Conservation (phyloP, 2,329 filamentous ascomycete genomes). For the Pestalotiopsis sp. region DNA sequence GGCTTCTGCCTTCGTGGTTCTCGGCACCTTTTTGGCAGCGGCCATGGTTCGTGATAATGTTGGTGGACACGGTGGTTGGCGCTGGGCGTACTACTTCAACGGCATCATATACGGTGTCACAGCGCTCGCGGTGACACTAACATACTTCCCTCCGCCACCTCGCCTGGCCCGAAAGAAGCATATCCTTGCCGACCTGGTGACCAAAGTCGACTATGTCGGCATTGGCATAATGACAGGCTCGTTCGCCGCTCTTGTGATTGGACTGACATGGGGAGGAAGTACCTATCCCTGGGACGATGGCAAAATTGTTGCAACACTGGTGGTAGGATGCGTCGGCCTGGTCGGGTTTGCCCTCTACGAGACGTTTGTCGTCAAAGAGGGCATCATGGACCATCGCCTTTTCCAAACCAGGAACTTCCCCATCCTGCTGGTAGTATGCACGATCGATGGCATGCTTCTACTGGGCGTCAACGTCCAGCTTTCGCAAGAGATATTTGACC, state of each 20-base stretch:
- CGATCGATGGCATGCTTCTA: conserved; percentile 9
- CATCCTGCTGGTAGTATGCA: conserved; percentile 3
- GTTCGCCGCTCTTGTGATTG: not conserved
- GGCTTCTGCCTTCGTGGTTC: not conserved
- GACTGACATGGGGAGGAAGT: conserved; percentile 47
- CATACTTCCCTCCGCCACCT: conserved; percentile 5
- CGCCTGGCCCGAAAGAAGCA: not conserved
- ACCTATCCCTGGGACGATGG: conserved; percentile 58
- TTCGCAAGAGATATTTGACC: conserved; percentile 6
- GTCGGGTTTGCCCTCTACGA: conserved; percentile 3
- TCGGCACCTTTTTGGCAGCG: not conserved
- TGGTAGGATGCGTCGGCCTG: conserved; percentile 44
- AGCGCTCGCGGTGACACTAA: not conserved
- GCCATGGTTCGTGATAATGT: conserved; percentile 3
- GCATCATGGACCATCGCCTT: conserved; percentile 4
- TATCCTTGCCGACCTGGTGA: not conserved
- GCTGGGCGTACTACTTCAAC: conserved; percentile 13
- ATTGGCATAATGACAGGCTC: conserved; percentile 3
- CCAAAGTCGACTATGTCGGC: conserved; percentile 4
- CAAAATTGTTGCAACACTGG: conserved; percentile 56
- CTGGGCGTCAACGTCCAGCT: conserved; percentile 9
- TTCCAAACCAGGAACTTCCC: conserved; percentile 9
- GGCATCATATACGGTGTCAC: conserved; percentile 6
- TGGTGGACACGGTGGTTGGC: conserved; percentile 8
- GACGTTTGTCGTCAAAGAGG: conserved; percentile 8